Conservation (phyloP, 2,329 filamentous ascomycete genomes). For the Phialemoniopsis sp. region DNA sequence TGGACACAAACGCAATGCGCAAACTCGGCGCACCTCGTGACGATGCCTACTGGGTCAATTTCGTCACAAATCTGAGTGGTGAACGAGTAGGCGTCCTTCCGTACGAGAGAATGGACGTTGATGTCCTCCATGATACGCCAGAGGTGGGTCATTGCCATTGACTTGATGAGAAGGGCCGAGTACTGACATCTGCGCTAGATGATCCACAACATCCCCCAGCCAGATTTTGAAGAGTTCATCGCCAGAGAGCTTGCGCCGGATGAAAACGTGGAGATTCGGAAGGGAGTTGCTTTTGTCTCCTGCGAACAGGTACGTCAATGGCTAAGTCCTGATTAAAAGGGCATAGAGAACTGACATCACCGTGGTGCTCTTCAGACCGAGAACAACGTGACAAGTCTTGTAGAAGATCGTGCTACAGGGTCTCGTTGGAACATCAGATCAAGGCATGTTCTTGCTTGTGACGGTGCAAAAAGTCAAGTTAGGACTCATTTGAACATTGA, state of each 20-base stretch:
- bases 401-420: conserved; percentile 20
- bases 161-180: neutral
- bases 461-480: conserved; percentile 27
- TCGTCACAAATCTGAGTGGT: conserved; percentile 29
- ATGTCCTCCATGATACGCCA: conserved; percentile 27
- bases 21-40: conserved; percentile 18
- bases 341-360: too few species aligned
- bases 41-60: conserved; percentile 34
- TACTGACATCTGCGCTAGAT: conserved; percentile 15
- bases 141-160: conserved; percentile 17
- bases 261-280: conserved; percentile 21
- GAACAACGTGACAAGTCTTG: conserved; percentile 16
- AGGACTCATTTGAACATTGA: conserved; percentile 24
- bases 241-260: conserved; percentile 16
- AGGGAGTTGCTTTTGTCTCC: conserved; percentile 24
- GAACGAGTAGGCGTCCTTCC: conserved; percentile 28
- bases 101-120: conserved; percentile 23
- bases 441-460: conserved; percentile 27
- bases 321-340: too few species aligned
- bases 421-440: conserved; percentile 20
- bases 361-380: too few species aligned
- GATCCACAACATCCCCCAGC: conserved; percentile 38
- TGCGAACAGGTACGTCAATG: conserved; percentile 24
- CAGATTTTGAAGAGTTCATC: conserved; percentile 30
- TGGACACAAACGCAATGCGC: conserved; percentile 19